Percentiles rank a stretch among this genome's conserved stretches.
phyloP scores from a whole-genome alignment of 495 filamentous ascomycete genomes.

The Talaromyces wortmannii region DNA sequence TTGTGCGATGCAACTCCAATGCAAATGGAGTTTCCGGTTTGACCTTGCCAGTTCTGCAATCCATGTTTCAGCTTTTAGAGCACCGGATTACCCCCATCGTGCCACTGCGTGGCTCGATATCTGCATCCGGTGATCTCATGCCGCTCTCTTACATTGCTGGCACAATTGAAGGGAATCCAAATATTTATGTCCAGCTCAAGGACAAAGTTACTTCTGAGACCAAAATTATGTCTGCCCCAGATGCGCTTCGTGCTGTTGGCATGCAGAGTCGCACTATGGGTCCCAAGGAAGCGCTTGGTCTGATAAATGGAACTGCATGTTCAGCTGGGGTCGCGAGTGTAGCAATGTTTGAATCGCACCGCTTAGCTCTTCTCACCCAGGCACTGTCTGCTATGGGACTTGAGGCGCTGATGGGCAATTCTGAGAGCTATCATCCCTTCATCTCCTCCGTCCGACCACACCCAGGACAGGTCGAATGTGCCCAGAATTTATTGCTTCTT shows the following conservation, averaged over 20 bases:
- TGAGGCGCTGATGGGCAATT: slow-evolving; percentile 43
- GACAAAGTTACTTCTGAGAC: background rate
- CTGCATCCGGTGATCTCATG: slow-evolving; percentile 55
- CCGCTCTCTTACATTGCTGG: slow-evolving; percentile 57
- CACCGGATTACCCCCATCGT: slow-evolving; percentile 44
- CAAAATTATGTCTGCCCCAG: slow-evolving; percentile 7
- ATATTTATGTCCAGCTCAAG: slow-evolving; percentile 12
- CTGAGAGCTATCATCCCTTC: slow-evolving; percentile 53
- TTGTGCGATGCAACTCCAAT: slow-evolving; percentile 49
- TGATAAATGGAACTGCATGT: slow-evolving; percentile 62
- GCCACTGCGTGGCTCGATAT: slow-evolving; percentile 55
- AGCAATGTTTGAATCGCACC: slow-evolving; percentile 49
- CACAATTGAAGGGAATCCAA: slow-evolving; percentile 50
- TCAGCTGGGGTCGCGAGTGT: slow-evolving; percentile 47
- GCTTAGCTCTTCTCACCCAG: slow-evolving; percentile 52
- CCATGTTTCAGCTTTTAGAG: slow-evolving; percentile 37
- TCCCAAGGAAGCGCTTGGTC: slow-evolving; percentile 50
- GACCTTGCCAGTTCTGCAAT: slow-evolving; percentile 36
- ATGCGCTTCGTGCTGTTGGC: slow-evolving; percentile 9
- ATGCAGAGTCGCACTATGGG: slow-evolving; percentile 12
- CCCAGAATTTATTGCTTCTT: slow-evolving; percentile 46
- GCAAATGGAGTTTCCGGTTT: slow-evolving; percentile 54
- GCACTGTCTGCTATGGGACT: slow-evolving; percentile 39
- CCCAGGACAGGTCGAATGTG: slow-evolving; percentile 51
- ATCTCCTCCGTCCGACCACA: slow-evolving; percentile 53